These are phyloP conservation scores for Bisporella sp. DNA, from an alignment of 2,329 filamentous ascomycete genomes.

Conservation along the genomic window DNA sequence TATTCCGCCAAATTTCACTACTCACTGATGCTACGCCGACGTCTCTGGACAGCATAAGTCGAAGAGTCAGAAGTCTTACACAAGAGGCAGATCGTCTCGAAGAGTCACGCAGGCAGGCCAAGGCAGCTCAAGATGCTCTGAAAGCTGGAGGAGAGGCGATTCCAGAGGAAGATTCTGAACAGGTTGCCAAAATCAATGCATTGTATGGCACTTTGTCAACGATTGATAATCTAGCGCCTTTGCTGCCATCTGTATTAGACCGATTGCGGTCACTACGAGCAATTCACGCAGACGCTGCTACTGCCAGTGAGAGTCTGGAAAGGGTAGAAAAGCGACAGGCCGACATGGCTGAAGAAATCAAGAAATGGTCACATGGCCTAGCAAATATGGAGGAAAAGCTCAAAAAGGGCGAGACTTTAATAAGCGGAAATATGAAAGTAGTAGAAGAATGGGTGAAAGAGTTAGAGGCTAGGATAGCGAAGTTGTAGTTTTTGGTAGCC, in stretches of 20 bases:
- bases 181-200: constrained; percentile 81
- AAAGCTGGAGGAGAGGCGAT: constrained; percentile 30
- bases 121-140: constrained; percentile 53
- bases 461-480: constrained; percentile 69
- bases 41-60: constrained; percentile 65
- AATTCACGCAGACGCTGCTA: constrained; percentile 81
- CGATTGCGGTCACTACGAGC: constrained; percentile 75
- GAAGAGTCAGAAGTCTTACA: constrained; percentile 62
- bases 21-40: constrained; percentile 66
- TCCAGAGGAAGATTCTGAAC: constrained; percentile 55
- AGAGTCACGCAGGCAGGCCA: constrained; percentile 56
- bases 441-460: constrained; percentile 86
- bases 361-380: constrained; percentile 77
- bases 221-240: constrained; percentile 77
- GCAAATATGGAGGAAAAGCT: constrained; percentile 73
- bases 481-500: constrained; percentile 22
- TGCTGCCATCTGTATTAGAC: constrained; percentile 80
- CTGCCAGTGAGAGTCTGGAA: constrained; percentile 69
- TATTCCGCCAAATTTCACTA: constrained; percentile 74
- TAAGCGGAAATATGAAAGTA: constrained; percentile 75
- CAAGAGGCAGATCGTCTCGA: constrained; percentile 67
- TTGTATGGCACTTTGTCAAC: constrained; percentile 84
- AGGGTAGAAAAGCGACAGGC: constrained; percentile 72
- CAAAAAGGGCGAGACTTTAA: constrained; percentile 58
- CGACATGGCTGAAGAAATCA: constrained; percentile 77